These are phyloP conservation scores for Hylodesmum podocarpum DNA, from an alignment of 306 rosid genomes.

Conservation along the genomic window DNA sequence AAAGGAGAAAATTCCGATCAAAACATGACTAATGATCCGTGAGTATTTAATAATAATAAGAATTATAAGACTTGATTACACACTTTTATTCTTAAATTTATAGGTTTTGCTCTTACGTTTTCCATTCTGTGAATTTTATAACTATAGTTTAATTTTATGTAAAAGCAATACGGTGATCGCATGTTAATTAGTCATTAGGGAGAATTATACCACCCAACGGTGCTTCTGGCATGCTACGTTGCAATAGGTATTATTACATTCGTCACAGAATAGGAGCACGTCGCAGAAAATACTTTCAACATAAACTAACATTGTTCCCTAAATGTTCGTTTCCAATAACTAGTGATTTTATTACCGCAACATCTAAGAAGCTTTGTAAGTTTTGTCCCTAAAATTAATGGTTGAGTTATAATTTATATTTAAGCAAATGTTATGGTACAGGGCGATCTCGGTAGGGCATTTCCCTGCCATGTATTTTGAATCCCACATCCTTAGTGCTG, in stretches of 20 bases:
- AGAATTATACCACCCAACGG: neutral
- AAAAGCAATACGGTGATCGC: neutral
- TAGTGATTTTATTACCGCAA: neutral
- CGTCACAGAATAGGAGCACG: neutral
- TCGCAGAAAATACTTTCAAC: neutral
- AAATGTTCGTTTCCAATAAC: neutral
- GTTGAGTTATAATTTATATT: conserved; percentile 29
- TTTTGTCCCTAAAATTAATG: conserved; percentile 10
- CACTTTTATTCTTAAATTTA: no score
- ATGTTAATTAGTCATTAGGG: neutral
- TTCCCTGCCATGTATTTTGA: conserved; percentile 10
- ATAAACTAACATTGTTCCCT: neutral
- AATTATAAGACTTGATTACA: no score
- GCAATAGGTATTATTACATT: neutral
- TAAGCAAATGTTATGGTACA: conserved; percentile 34
- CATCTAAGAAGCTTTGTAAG: neutral
- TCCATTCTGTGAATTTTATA: no score
- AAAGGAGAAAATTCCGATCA: no score
- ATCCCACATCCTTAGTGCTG: conserved; percentile 4
- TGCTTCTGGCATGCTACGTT: neutral
- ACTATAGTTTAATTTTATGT: no score
- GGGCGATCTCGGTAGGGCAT: conserved; percentile 11
- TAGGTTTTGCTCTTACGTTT: no score
- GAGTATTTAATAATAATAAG: no score
- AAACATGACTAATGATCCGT: no score